phyloP scores from a whole-genome alignment of 345 rosid genomes.

The Syzygium aromaticum region DNA sequence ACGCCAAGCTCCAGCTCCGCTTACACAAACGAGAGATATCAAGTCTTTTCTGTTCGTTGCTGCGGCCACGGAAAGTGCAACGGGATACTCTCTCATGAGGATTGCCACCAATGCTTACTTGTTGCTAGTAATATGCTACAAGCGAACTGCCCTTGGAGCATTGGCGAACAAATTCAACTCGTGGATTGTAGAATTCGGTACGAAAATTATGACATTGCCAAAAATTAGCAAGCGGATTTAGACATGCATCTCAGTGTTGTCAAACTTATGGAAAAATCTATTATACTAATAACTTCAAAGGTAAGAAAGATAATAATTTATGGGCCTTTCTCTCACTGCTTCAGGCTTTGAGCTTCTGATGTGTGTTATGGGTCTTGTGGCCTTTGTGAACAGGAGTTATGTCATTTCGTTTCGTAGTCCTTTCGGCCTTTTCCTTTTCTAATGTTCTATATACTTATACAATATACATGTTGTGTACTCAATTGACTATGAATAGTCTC shows the following conservation, averaged over 20 bases:
- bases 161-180: neutral
- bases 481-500: neutral
- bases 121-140: neutral
- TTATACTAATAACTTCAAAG: neutral
- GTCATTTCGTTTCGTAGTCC: no score
- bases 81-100: neutral
- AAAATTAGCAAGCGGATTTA: neutral
- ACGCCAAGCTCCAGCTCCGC: neutral
- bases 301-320: neutral
- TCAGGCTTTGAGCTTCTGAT: neutral
- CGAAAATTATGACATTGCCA: neutral
- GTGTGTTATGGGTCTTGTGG: neutral
- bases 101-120: neutral
- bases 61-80: neutral
- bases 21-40: neutral
- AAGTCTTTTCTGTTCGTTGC: neutral
- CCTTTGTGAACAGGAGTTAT: no score
- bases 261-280: neutral
- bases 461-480: neutral
- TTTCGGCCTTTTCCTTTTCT: neutral
- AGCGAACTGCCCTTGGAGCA: neutral
- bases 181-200: neutral
- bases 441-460: neutral
- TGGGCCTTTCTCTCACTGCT: neutral
- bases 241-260: neutral